A percentile compares a stretch with the other conserved stretches of the same genome.
phyloP scores from a whole-genome alignment of 2,329 filamentous ascomycete genomes.

The Fusarium floridanum region DNA sequence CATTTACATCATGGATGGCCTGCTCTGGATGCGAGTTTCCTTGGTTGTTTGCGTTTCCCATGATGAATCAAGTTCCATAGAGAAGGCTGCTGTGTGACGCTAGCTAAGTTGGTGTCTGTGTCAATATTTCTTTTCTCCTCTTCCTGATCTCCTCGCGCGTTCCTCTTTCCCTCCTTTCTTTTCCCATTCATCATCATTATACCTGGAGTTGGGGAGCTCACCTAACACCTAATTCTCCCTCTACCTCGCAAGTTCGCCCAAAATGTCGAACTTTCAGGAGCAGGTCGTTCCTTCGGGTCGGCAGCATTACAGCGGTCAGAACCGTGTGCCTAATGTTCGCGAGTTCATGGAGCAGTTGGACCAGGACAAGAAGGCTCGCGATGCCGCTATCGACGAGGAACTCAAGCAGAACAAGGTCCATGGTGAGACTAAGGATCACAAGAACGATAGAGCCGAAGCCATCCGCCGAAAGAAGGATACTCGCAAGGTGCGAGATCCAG shows the following conservation, averaged over 20 bases:
- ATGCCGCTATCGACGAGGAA: constrained; percentile 76
- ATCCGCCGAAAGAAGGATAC: constrained; percentile 62
- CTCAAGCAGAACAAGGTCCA: constrained; percentile 54
- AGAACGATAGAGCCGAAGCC: constrained; percentile 48
- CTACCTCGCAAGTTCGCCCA: constrained; percentile 11
- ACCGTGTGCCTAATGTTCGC: constrained; percentile 89
- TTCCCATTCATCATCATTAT: not conserved
- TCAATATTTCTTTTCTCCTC: constrained; percentile 28
- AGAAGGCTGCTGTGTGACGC: constrained; percentile 28
- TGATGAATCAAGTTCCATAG: constrained; percentile 31
- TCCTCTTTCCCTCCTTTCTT: not conserved
- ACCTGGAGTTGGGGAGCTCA: constrained; percentile 22
- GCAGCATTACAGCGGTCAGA: constrained; percentile 84
- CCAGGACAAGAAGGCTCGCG: constrained; percentile 80
- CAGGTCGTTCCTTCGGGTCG: constrained; percentile 59
- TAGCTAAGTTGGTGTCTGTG: constrained; percentile 21
- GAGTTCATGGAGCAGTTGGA: constrained; percentile 86
- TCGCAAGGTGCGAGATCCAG: constrained; percentile 86
- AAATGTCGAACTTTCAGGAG: constrained; percentile 56
- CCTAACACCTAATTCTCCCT: constrained; percentile 6
- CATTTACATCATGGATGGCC: constrained; percentile 34
- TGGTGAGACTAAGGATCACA: constrained; percentile 59
- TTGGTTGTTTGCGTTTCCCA: constrained; percentile 35
- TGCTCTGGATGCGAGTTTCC: constrained; percentile 27
- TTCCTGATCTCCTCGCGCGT: not conserved